phyloP scores from a whole-genome alignment of 371 early-diverging fungal species.

The Blastocladiella emersonii region DNA sequence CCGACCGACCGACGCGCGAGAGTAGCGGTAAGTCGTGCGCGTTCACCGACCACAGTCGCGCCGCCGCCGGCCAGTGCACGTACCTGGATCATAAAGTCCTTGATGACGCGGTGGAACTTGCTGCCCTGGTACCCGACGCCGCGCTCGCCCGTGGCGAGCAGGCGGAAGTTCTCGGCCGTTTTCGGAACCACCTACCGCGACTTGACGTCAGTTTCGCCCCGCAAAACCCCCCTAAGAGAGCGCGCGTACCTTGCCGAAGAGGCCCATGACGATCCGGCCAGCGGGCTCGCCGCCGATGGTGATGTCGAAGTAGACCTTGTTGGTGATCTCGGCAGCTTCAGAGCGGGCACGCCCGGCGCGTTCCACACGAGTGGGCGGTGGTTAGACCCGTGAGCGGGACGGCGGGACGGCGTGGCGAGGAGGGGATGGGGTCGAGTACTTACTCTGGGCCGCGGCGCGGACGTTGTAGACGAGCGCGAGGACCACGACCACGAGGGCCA shows the following conservation, averaged over 20 bases:
- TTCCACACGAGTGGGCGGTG: background rate
- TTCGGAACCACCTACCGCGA: background rate
- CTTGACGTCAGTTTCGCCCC: too few species aligned
- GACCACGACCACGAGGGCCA: background rate
- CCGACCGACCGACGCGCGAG: too few species aligned
- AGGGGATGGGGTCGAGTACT: background rate
- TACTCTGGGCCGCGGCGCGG: background rate
- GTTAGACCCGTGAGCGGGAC: too few species aligned
- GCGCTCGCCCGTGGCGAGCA: constrained; percentile 81
- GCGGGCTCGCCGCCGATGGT: background rate
- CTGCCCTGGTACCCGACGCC: constrained; percentile 64
- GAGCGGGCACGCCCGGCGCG: background rate
- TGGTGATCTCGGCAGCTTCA: background rate
- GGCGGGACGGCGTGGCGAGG: too few species aligned
- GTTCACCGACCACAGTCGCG: too few species aligned
- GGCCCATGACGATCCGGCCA: constrained; percentile 22
- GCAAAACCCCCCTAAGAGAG: background rate
- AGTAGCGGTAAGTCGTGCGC: too few species aligned
- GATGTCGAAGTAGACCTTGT: background rate
- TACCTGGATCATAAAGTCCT: constrained; percentile 63
- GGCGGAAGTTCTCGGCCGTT: constrained; percentile 85
- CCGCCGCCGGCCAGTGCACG: too few species aligned
- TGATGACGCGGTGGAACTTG: constrained; percentile 79
- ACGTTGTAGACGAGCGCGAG: background rate
- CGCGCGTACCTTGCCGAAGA: constrained; percentile 40